Evolutionary conservation across 1,139 yeast species (phyloP), one percentile per base, ranked within the genome.

Genomic region (Protomyces inouyei): DNA sequence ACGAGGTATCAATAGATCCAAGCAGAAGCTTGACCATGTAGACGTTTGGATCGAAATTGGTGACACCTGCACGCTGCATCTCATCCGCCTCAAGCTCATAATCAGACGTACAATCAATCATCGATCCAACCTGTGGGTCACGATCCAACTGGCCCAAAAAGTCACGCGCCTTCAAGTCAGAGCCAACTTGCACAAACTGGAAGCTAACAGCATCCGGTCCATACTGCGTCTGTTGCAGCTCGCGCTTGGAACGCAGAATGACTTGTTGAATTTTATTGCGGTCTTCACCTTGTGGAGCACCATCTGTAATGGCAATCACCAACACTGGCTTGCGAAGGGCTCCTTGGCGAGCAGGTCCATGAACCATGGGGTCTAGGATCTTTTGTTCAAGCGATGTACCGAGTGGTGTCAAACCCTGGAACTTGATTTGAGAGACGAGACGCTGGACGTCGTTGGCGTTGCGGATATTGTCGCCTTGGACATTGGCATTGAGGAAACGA

Each of bases 131-230:
- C 14, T 70, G 69, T 9, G 70, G 72, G 60, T 74, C 75, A 25
- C 68, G 64, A 56, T 74, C 76, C 35, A 74, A 69, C 64, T 68
- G 66, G 23, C 70, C 70, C n/a, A 74, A 66, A 68, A 74, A 74
- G 18, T 74, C 73, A 18, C 76, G 68, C 9, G 76, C 76, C 64
- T 72, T 72, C 55, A 73, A 59, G 64, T 74, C 76, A 60, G 69
- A 72, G 2, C 76, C 76, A 21, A 74, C 76, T 63, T 74, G 76
- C 14, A 74, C 76, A 64, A 74, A 74, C 68, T 74, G 75, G 70
- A 74, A 72, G 12, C 75, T 74, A 36, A 73, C 70, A 3, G 76
- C 72, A 18, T 74, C 75, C 0, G 75, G 70, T 3, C 76, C 76
- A 64, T 69, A 73, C 25, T 71, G 68, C 43, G 73, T 68, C 48